Conservation (phyloP, 306 rosid genomes). For the Arachis hypogaea region DNA sequence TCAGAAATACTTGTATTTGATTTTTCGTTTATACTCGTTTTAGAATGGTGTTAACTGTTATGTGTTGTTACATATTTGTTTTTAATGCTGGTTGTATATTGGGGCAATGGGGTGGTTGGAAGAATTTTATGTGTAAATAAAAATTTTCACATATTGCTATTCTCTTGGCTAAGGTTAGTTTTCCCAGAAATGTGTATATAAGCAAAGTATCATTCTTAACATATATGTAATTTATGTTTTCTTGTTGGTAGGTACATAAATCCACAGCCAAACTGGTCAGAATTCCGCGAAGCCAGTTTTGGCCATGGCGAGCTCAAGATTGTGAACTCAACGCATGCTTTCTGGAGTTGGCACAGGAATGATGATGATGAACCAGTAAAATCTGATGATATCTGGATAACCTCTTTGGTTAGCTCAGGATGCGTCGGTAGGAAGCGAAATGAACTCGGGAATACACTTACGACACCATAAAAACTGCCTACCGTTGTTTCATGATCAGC, state of each 20-base stretch:
- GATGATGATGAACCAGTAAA: slow-evolving; percentile 86
- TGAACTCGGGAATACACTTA: slow-evolving; percentile 47
- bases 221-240: neutral
- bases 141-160: too few relatives aligned
- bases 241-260: slow-evolving; percentile 54
- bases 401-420: slow-evolving; percentile 66
- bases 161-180: too few relatives aligned
- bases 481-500: slow-evolving; percentile 15
- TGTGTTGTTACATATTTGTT: too few relatives aligned
- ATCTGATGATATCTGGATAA: slow-evolving; percentile 87
- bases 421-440: slow-evolving; percentile 60
- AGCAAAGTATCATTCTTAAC: slow-evolving; percentile 14
- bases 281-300: slow-evolving; percentile 88
- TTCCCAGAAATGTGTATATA: too few relatives aligned
- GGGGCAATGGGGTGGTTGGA: too few relatives aligned
- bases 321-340: slow-evolving; percentile 74
- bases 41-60: too few relatives aligned
- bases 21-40: too few relatives aligned
- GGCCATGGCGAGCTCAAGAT: slow-evolving; percentile 88
- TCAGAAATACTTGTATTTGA: too few relatives aligned
- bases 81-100: too few relatives aligned
- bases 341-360: slow-evolving; percentile 97
- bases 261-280: slow-evolving; percentile 84
- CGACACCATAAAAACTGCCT: slow-evolving; percentile 41
- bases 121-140: too few relatives aligned